phyloP scores from a whole-genome alignment of 345 rosid genomes.

The Kandelia obovata region DNA sequence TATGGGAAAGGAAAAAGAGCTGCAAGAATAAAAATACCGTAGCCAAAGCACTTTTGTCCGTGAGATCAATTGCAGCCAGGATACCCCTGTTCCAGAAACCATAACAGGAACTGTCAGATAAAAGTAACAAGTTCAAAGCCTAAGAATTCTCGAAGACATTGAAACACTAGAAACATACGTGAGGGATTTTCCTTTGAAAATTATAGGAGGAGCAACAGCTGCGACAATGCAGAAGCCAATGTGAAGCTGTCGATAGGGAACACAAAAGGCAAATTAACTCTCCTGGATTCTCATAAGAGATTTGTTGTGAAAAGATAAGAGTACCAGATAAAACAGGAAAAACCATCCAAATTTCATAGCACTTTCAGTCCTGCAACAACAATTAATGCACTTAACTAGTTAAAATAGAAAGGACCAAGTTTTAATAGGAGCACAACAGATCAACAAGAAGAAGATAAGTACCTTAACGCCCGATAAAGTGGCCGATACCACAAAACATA shows the following conservation, averaged over 20 bases:
- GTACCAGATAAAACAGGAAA: conserved; percentile 29
- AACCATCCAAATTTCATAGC: conserved; percentile 36
- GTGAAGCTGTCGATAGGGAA: conserved; percentile 20
- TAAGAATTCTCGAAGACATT: background rate
- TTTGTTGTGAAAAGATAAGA: background rate
- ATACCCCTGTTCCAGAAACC: conserved; percentile 26
- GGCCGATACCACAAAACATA: conserved; percentile 72
- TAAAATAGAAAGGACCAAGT: background rate
- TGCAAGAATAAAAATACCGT: conserved; percentile 18
- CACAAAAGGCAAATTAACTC: background rate
- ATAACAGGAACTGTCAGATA: conserved; percentile 9
- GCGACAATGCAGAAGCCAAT: conserved; percentile 35
- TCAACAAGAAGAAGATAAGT: background rate
- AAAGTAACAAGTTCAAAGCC: background rate
- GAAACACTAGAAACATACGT: conserved; percentile 24
- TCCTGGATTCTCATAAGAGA: background rate
- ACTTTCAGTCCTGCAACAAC: conserved; percentile 27
- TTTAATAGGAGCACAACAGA: background rate
- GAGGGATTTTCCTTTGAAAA: conserved; percentile 35
- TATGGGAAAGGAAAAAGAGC: background rate
- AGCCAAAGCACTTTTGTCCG: conserved; percentile 12
- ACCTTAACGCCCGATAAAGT: conserved; percentile 92
- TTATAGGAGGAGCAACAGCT: conserved; percentile 35
- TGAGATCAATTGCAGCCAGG: conserved; percentile 28
- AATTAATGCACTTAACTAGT: background rate